Evolutionary conservation across 2,329 filamentous ascomycete species (phyloP), one percentile per base, ranked within the genome.

Genomic region (Fusarium sp.): DNA sequence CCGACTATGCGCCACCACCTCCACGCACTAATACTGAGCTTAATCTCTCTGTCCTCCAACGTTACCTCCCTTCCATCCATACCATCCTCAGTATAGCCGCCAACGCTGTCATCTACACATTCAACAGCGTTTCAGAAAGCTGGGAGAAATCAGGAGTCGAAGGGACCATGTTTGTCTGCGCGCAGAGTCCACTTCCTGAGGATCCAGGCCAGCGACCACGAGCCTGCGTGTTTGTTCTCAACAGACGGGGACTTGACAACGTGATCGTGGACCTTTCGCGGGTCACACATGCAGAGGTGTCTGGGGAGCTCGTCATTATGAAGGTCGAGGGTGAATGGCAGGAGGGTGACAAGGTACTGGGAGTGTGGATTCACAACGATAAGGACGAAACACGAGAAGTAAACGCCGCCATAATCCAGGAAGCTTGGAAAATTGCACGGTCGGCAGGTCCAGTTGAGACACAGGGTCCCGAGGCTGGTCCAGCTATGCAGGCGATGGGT

Each of bases 91-190:
- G 93, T 72, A 92, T 96, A 75, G 94, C 94, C 11, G 92, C 93
- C 38, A 97, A 96, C 78, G 93, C 93, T 33, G 94, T 96, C 41
- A 89, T 98, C 75, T 98, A 98, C 86, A 89, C 89, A 54, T 96
- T 97, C 84, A 90, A 88, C 70, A 86, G 90, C 52, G 83, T 87
- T 9, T 87, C 90, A 6, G 85, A 89, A 59, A 84, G 86, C 68
- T 98, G 96, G 96, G 93, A 96, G 80, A 97, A 97, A 85, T 90
- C 89, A 51, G 93, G 92, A 63, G 89, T 95, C 17, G 95, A 98
- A 83, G 96, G 96, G 44, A 93, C 94, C 18, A 86, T 98, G 73
- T 99, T 98, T 81, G 90, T 98, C 60, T 97, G 94, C 85, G 88
- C 93, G 73, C 87, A 90, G 79, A 81, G 83, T 75, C 87, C 83